phyloP scores from a whole-genome alignment of 2,329 filamentous ascomycete species.

The Pseudocercospora fijiensis region DNA sequence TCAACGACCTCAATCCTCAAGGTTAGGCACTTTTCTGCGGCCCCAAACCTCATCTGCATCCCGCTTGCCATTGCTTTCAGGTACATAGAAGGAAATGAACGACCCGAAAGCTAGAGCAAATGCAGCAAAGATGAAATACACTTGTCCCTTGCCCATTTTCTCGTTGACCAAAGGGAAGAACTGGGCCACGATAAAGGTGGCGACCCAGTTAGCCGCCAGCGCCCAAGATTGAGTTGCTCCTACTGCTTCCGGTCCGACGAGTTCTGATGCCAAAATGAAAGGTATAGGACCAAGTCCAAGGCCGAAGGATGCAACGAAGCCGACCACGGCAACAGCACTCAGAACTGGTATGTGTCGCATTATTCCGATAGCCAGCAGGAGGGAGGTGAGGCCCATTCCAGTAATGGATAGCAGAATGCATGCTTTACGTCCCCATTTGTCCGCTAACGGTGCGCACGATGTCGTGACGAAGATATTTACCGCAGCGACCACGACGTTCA shows the following conservation, averaged over 20 bases:
- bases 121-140: constrained; percentile 87
- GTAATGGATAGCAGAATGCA: constrained; percentile 79
- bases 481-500: constrained; percentile 83
- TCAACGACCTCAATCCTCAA: constrained; percentile 20
- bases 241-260: constrained; percentile 86
- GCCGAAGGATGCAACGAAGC: constrained; percentile 87
- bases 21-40: constrained; percentile 45
- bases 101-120: constrained; percentile 66
- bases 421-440: constrained; percentile 81
- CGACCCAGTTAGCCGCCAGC: constrained; percentile 81
- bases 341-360: constrained; percentile 68
- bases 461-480: constrained; percentile 84
- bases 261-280: constrained; percentile 88
- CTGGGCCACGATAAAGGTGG: constrained; percentile 88
- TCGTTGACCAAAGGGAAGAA: constrained; percentile 89
- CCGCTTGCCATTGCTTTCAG: constrained; percentile 84
- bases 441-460: constrained; percentile 77
- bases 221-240: constrained; percentile 89
- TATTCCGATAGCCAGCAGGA: constrained; percentile 79
- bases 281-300: constrained; percentile 90
- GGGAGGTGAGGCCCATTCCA: constrained; percentile 77
- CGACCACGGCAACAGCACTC: constrained; percentile 75
- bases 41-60: constrained; percentile 92
- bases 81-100: constrained; percentile 72
- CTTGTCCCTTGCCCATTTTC: constrained; percentile 74